A percentile compares a stretch with the other conserved stretches of the same genome.
Conservation (phyloP, 1,139 yeast species). For the Casaregolazyma lundiana region DNA sequence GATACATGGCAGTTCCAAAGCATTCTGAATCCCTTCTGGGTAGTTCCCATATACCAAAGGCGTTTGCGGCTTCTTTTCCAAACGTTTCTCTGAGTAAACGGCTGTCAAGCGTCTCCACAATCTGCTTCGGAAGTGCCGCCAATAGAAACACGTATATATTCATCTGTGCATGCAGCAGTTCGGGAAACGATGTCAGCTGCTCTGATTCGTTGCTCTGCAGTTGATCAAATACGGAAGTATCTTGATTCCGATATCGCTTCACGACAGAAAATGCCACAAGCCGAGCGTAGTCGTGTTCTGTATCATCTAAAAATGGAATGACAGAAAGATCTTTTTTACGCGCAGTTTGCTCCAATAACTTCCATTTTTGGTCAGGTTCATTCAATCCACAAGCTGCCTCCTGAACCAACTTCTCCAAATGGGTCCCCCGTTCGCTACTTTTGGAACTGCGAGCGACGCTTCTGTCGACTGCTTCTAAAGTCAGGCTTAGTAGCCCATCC, state of each 20-base stretch:
- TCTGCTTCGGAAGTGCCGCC: constrained; percentile 38
- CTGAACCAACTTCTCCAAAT: neutral
- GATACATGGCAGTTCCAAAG: constrained; percentile 62
- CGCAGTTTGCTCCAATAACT: constrained; percentile 23
- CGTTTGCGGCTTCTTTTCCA: constrained; percentile 66
- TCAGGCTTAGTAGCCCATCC: constrained; percentile 29
- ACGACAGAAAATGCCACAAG: constrained; percentile 32
- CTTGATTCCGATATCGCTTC: constrained; percentile 15
- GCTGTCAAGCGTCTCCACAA: constrained; percentile 41
- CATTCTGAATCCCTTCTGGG: constrained; percentile 51
- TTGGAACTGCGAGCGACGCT: neutral
- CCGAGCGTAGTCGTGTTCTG: constrained; percentile 40
- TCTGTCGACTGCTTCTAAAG: constrained; percentile 32
- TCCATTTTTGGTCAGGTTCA: constrained; percentile 9
- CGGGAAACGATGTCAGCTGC: constrained; percentile 48
- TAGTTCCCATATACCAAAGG: constrained; percentile 69
- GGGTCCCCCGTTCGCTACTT: neutral
- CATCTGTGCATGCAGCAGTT: constrained; percentile 47
- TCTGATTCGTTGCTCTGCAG: constrained; percentile 55
- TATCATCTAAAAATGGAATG: constrained; percentile 35
- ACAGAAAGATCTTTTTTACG: neutral
- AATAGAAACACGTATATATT: constrained; percentile 49
- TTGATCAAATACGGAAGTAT: constrained; percentile 34
- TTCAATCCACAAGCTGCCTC: constrained; percentile 1
- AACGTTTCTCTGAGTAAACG: constrained; percentile 44